Percentiles rank a stretch among this genome's conserved stretches.
Conservation (phyloP, 2,329 filamentous ascomycete genomes). For the Coleophoma crateriformis region DNA sequence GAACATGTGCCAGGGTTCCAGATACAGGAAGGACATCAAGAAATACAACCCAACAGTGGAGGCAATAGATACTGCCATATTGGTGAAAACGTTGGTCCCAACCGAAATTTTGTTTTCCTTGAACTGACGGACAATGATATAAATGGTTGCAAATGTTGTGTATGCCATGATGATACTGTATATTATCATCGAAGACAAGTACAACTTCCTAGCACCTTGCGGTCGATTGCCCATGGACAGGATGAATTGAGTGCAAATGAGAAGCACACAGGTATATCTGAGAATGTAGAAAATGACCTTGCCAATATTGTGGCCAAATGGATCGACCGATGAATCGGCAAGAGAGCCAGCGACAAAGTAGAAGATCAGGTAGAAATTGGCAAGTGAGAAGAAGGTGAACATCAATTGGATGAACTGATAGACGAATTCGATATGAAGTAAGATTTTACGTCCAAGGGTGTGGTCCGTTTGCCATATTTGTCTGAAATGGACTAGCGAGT, state of each 20-base stretch:
- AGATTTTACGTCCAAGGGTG: slow-evolving; percentile 78
- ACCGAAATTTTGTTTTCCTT: slow-evolving; percentile 42
- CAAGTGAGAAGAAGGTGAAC: slow-evolving; percentile 96
- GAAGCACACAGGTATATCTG: slow-evolving; percentile 76
- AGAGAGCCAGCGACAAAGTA: slow-evolving; percentile 95
- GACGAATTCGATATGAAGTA: slow-evolving; percentile 90
- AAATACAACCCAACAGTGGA: slow-evolving; percentile 94
- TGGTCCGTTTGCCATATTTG: slow-evolving; percentile 95
- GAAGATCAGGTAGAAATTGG: slow-evolving; percentile 98
- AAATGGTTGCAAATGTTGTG: slow-evolving; percentile 83
- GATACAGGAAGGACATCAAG: slow-evolving; percentile 90
- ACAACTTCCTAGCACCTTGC: slow-evolving; percentile 89
- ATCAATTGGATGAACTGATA: slow-evolving; percentile 90
- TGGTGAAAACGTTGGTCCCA: slow-evolving; percentile 89
- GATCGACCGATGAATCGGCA: slow-evolving; percentile 72
- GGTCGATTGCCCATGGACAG: slow-evolving; percentile 93
- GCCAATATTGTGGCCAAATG: slow-evolving; percentile 84
- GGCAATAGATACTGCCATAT: slow-evolving; percentile 82
- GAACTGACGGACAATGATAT: slow-evolving; percentile 83
- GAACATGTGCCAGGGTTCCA: slow-evolving; percentile 99
- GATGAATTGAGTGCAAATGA: slow-evolving; percentile 95
- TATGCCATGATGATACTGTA: slow-evolving; percentile 95
- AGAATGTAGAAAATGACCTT: slow-evolving; percentile 81
- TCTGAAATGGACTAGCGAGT: slow-evolving; percentile 89
- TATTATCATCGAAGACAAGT: slow-evolving; percentile 81